phyloP scores from a whole-genome alignment of 495 filamentous ascomycete genomes.

The Filosporella fistucella region DNA sequence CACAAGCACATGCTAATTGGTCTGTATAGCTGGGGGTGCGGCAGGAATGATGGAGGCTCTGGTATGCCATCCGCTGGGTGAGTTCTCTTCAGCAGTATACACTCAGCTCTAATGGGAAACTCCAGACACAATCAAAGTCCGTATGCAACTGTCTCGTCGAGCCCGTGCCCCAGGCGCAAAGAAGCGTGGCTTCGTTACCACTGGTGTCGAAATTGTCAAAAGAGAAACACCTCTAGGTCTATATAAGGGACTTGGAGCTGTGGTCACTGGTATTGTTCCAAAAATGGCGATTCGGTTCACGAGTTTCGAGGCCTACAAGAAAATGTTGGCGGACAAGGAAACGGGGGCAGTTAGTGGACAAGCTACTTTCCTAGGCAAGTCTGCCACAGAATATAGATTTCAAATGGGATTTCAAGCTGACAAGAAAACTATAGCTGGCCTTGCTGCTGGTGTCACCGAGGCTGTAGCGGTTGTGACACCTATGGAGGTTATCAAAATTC shows the following conservation, averaged over 20 bases:
- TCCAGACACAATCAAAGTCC: conserved; percentile 93
- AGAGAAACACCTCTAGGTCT: conserved; percentile 87
- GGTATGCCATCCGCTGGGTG: conserved; percentile 92
- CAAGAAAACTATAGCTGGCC: conserved; percentile 55
- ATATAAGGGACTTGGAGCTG: conserved; percentile 96
- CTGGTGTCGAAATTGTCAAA: conserved; percentile 81
- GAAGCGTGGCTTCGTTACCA: conserved; percentile 80
- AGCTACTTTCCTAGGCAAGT: conserved; percentile 74
- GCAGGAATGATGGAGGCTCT: conserved; percentile 99
- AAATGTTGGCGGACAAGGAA: conserved; percentile 64
- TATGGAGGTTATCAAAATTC: conserved; percentile 99
- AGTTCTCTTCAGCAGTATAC: conserved; percentile 22
- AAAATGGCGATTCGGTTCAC: conserved; percentile 99
- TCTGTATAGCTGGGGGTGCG: conserved; percentile 78
- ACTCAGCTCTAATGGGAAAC: not conserved
- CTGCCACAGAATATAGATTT: not conserved
- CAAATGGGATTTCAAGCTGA: not conserved
- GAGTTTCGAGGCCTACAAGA: conserved; percentile 94
- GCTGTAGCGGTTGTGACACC: conserved; percentile 94
- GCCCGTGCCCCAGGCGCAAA: conserved; percentile 74
- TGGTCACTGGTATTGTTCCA: conserved; percentile 93
- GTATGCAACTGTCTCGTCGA: conserved; percentile 95
- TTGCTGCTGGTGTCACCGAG: conserved; percentile 91
- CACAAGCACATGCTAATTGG: conserved; percentile 26
- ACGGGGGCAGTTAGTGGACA: conserved; percentile 67